phyloP scores from a whole-genome alignment of 345 rosid species.

The Chamaenerion angustifolium region DNA sequence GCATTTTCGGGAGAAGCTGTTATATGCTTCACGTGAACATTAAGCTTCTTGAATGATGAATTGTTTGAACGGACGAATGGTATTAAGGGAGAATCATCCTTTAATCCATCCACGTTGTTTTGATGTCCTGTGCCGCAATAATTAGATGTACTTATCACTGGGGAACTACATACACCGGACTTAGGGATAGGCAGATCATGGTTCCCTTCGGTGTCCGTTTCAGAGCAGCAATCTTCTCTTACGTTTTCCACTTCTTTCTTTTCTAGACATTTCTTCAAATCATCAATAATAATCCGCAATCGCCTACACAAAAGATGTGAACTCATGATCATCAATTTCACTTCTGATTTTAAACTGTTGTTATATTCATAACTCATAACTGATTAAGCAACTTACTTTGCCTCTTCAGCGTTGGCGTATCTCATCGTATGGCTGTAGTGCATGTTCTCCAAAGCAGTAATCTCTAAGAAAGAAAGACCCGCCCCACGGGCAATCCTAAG shows the following conservation, averaged over 20 bases:
- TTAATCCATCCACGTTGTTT: conserved; percentile 24
- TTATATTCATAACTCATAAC: too few relatives aligned
- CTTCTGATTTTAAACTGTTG: not conserved
- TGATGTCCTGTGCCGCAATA: conserved; percentile 17
- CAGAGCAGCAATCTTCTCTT: conserved; percentile 52
- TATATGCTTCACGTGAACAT: conserved; percentile 15
- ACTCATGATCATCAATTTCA: not conserved
- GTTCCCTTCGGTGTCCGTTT: conserved; percentile 76
- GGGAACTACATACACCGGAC: conserved; percentile 23
- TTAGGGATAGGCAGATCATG: conserved; percentile 25
- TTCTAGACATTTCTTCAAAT: conserved; percentile 31
- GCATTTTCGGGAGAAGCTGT: conserved; percentile 20
- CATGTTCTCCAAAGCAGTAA: conserved; percentile 81
- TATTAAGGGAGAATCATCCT: conserved; percentile 53
- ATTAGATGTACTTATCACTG: conserved; percentile 23
- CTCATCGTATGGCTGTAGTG: conserved; percentile 93
- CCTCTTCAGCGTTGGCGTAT: conserved; percentile 62
- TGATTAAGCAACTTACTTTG: conserved; percentile 35
- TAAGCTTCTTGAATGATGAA: conserved; percentile 17
- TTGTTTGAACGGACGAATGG: conserved; percentile 38
- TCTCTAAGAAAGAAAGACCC: conserved; percentile 51
- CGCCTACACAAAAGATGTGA: conserved; percentile 29
- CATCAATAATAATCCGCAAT: conserved; percentile 51
- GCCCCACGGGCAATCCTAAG: conserved; percentile 72
- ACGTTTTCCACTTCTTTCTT: conserved; percentile 23